Evolutionary conservation across 176 grass and related monocot genomes (phyloP), one percentile per base, ranked within the genome.

Genomic region (Cenchrus americanus): DNA sequence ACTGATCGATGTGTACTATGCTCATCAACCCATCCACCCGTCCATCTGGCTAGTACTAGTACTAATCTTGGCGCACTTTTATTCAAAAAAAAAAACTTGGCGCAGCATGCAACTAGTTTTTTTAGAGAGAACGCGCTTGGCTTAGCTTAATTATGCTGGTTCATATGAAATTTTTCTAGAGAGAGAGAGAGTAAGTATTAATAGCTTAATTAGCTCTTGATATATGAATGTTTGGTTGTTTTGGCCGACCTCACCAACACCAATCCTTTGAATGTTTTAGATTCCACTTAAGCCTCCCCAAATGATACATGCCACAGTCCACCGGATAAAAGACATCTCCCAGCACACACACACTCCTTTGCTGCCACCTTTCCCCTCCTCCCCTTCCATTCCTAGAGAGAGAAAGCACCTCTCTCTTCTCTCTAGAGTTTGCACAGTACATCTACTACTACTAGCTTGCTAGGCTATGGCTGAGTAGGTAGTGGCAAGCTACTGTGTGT

Each of bases 251-350:
- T 54, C 15, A 54, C 80, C 74, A 88, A 84, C 66, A 87, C 83
- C 86, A 91, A 86, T 90, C 84, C 83, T 87, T 75, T 87, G 89
- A 95, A 95, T 94, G 91, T 94, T 95, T 93, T 93, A 87, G 93
- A 96, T 98, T 96, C 92, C 88, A 75, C 84, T 69, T 69, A 63
- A 63, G 40, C 37, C 44, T 52, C 46, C 62, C 71, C 49, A 75
- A 75, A 71, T 64, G 82, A 34, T 53, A 51, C 83, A 51, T 80
- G 84, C 83, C 88, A 81, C 84, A 85, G 85, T 90, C 92, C 90
- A 92, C 81, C 34, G 24, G 84, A 82, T 82, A 92, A 90, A 78
- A 86, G 86, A 94, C 87, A 77, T 23, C 46, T 37, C 44, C 70
- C 26, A 65, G 76, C 43, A 21, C 61, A 12, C 24, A 19, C 49